Percentiles rank a stretch among this genome's conserved stretches.
These are phyloP conservation scores for Pseudopediastrum boryanum DNA, from an alignment of 139 green algal genomes.

Conservation along the genomic window DNA sequence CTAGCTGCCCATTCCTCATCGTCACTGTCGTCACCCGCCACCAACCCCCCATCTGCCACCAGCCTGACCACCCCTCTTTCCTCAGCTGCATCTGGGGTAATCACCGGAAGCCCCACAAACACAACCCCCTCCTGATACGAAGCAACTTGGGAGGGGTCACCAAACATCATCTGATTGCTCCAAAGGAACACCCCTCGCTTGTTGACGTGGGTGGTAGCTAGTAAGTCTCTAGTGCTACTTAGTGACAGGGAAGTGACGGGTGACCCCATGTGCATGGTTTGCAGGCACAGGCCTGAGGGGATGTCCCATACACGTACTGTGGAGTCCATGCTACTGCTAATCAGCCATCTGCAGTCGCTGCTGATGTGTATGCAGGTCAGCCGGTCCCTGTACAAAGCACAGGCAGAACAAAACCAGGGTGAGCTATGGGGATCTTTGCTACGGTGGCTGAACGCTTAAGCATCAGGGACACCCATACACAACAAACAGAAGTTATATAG, in stretches of 20 bases:
- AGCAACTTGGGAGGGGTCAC: constrained; percentile 41
- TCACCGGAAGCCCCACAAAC: constrained; percentile 50
- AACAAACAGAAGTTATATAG: too few species aligned
- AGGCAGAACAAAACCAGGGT: too few species aligned
- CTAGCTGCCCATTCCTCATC: constrained; percentile 1
- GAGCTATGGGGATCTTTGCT: too few species aligned
- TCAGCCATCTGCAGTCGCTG: constrained; percentile 86
- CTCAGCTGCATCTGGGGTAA: background rate
- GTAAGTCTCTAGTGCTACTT: constrained; percentile 83
- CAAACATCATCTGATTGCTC: constrained; percentile 83
- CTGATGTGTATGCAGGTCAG: constrained; percentile 80
- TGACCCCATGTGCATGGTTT: constrained; percentile 79
- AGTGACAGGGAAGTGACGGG: constrained; percentile 80
- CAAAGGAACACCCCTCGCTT: constrained; percentile 94
- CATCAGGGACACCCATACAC: too few species aligned
- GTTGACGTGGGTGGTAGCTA: constrained; percentile 92
- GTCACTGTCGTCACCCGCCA: constrained; percentile 6
- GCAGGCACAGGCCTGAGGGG: constrained; percentile 52
- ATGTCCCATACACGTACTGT: constrained; percentile 93
- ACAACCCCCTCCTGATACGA: constrained; percentile 42
- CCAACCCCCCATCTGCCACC: constrained; percentile 24
- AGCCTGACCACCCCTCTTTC: constrained; percentile 5
- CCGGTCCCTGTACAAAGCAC: constrained; percentile 56
- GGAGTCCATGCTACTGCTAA: constrained; percentile 86
- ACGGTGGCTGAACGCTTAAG: too few species aligned